phyloP scores from a whole-genome alignment of 441 rosid species.

The Populus hybrid region DNA sequence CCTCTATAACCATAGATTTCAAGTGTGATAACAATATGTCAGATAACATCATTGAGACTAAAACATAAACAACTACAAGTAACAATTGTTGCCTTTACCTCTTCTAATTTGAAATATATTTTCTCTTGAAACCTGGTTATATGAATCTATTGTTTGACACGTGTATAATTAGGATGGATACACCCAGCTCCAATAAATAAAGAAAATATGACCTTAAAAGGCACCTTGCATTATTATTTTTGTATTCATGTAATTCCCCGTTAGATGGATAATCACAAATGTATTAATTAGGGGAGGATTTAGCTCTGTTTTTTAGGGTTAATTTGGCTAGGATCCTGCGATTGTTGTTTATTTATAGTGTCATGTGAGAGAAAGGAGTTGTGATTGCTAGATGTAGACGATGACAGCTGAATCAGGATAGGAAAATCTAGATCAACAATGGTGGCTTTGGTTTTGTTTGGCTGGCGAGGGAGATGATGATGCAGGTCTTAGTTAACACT shows the following conservation, averaged over 20 bases:
- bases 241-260: constrained; percentile 91
- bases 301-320: too few relatives aligned
- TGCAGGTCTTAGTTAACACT: too few relatives aligned
- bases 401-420: too few relatives aligned
- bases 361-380: too few relatives aligned
- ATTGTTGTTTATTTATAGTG: too few relatives aligned
- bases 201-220: constrained; percentile 57
- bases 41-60: constrained; percentile 94
- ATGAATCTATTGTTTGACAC: constrained; percentile 99
- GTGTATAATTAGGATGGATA: constrained; percentile 74
- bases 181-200: constrained; percentile 91
- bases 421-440: too few relatives aligned
- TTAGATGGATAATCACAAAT: constrained; percentile 76
- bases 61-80: constrained; percentile 97
- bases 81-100: constrained; percentile 87
- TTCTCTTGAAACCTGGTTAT: constrained; percentile 94
- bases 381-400: too few relatives aligned
- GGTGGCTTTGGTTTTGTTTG: too few relatives aligned
- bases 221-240: constrained; percentile 52
- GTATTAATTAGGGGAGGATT: too few relatives aligned
- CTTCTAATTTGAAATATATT: neutral
- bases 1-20: constrained; percentile 60
- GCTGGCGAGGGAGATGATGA: too few relatives aligned
- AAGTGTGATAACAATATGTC: constrained; percentile 93
- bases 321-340: too few relatives aligned